Evolutionary conservation across 116 monocot genomes (phyloP).

Genomic region (Cymodocea nodosa): DNA sequence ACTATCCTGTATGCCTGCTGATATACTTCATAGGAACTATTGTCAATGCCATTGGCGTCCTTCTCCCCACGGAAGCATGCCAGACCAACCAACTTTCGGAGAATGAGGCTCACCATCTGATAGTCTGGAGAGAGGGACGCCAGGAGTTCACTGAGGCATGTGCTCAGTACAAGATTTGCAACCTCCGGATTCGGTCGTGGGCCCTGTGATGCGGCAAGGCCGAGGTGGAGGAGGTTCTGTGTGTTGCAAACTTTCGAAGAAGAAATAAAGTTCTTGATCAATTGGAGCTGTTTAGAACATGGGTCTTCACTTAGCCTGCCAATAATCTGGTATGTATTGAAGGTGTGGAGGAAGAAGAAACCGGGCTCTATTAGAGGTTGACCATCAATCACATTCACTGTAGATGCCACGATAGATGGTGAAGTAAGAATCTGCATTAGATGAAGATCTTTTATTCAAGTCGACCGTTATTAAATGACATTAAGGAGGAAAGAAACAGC

Average conservation of each 20-base stretch:
- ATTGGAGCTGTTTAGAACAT: slow-evolving; percentile 43
- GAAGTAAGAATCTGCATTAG: slow-evolving; percentile 53
- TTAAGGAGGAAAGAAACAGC: background rate
- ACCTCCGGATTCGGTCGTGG: slow-evolving; percentile 38
- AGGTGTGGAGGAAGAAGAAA: slow-evolving; percentile 55
- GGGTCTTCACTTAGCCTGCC: slow-evolving; percentile 29
- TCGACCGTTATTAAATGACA: no score
- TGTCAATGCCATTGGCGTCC: slow-evolving; percentile 7
- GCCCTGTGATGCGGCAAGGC: slow-evolving; percentile 36
- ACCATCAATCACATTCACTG: slow-evolving; percentile 6
- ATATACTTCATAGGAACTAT: slow-evolving; percentile 35
- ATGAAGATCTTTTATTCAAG: background rate
- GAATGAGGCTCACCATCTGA: slow-evolving; percentile 27
- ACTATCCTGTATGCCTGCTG: slow-evolving; percentile 72
- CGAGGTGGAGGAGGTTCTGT: slow-evolving; percentile 59
- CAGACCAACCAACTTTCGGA: slow-evolving; percentile 46
- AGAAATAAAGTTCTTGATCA: slow-evolving; percentile 57
- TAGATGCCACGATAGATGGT: slow-evolving; percentile 9
- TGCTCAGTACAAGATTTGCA: slow-evolving; percentile 37
- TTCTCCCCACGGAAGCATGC: slow-evolving; percentile 9
- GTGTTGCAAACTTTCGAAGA: slow-evolving; percentile 42
- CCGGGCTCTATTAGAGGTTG: slow-evolving; percentile 17
- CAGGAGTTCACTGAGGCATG: slow-evolving; percentile 48
- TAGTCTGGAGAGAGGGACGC: slow-evolving; percentile 59
- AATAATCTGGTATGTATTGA: slow-evolving; percentile 57